Evolutionary conservation across 2,329 filamentous ascomycete genomes (phyloP).

Genomic region (Chrysoporthe deuterocubensis): DNA sequence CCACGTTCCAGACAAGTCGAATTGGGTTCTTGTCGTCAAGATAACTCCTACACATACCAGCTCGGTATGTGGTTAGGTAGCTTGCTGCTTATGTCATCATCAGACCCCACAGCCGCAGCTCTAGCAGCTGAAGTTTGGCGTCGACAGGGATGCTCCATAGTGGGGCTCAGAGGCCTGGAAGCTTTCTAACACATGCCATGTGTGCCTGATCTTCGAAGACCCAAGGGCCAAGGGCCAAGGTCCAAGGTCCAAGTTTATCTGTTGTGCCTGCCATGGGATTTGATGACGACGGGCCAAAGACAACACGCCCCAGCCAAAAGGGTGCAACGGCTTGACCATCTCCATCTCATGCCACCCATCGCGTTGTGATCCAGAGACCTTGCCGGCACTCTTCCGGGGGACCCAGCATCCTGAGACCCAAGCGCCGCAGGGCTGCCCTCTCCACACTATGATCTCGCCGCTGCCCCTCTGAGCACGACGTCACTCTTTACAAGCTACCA

Average conservation of each 20-base stretch:
- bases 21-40: no score
- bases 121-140: not conserved
- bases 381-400: not conserved
- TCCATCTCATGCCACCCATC: not conserved
- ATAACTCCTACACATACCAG: not conserved
- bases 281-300: not conserved
- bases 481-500: not conserved
- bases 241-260: not conserved
- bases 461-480: not conserved
- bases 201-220: not conserved
- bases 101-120: not conserved
- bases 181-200: not conserved
- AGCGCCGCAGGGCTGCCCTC: not conserved
- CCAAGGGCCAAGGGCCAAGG: not conserved
- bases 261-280: conserved; percentile 1
- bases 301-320: not conserved
- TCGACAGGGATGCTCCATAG: conserved; percentile 5
- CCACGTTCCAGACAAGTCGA: no score
- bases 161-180: not conserved
- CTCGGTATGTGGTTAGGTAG: not conserved
- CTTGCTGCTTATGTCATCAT: not conserved
- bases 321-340: not conserved
- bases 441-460: not conserved
- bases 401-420: not conserved
- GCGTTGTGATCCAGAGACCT: not conserved